These are phyloP conservation scores for Primulina tabacum DNA, from an alignment of 257 asterid species.

Conservation along the genomic window DNA sequence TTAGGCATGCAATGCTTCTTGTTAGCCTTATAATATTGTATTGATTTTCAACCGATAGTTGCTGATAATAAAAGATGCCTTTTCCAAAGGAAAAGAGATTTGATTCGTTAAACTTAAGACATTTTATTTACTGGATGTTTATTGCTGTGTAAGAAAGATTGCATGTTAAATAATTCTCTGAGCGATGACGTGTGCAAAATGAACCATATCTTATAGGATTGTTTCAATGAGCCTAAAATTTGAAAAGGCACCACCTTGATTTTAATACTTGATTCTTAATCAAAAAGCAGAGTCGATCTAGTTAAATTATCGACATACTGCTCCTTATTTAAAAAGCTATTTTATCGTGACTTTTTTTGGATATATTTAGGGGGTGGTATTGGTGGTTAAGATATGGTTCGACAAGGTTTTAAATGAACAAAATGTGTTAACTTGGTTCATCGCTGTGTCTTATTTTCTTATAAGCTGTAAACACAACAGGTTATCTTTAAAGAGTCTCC, in stretches of 20 bases:
- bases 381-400: not conserved
- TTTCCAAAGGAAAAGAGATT: not conserved
- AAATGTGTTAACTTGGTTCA: not conserved
- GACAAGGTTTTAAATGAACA: not conserved
- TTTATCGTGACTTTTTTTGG: not conserved
- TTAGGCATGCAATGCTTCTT: not conserved
- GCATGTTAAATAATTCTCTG: not conserved
- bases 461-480: too few relatives aligned
- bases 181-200: not conserved
- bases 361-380: not conserved
- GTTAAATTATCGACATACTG: not conserved
- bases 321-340: not conserved
- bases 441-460: too few relatives aligned
- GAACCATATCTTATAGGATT: too few relatives aligned
- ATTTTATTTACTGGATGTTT: not conserved
- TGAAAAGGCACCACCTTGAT: not conserved
- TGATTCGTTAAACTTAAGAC: not conserved
- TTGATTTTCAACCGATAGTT: not conserved
- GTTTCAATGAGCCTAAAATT: not conserved
- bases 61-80: not conserved
- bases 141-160: not conserved
- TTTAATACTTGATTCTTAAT: not conserved
- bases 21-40: not conserved
- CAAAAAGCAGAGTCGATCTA: not conserved
- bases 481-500: too few relatives aligned